Base-by-base conservation (phyloP, 352 stramenopile genomes). In the Phytophthora agathidicida region DNA sequence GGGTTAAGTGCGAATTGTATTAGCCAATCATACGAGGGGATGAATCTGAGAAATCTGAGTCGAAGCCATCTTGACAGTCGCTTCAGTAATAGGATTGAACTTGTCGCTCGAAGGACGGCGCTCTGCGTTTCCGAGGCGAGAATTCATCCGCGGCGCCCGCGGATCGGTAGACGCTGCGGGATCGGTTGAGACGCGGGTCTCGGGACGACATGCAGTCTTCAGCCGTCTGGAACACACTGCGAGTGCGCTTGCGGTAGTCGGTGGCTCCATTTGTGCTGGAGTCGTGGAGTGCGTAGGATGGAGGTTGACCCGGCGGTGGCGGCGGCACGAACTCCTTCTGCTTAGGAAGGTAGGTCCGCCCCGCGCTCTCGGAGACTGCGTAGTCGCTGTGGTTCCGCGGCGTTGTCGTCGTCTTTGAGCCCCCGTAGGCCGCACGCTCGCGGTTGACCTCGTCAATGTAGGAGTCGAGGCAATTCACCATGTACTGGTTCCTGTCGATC, bases 391-490 rank as follows among this genome's bases (percentile, higher is more conserved):
- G 42, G 26, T 14, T 64, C 5, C 51, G 61, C 22, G 45, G 35
- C 19, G 36, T 32, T 44, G 47, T 43, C 33, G 33, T 28, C 47
- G 44, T 37, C n/a, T 22, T 23, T 5, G 55, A 54, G 17, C 36
- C 0, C 23, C 45, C 28, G 42, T 68, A 60, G 1, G n/a, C 14
- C 8, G 42, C 43, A 20, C 60, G 60, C 41, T 48, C 48, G 14
- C 45, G 66, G 14, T 73, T 71, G 19, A 55, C 58, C 37, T 79
- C 73, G 7, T 68, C 46, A 5, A 74, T 68, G 54, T 79, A 82
- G 17, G 60, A 20, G 58, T 77, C 62, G 9, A 82, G 53, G 13
- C 62, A 60, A 19, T 69, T 24, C n/a, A 82, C 73, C 73, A 79
- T 79, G 28, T 30, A 75, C 22, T 46, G 17, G 9, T 35, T 73